A percentile compares a stretch with the other conserved stretches of the same genome.
phyloP scores from a whole-genome alignment of 2,329 filamentous ascomycete species.

The Triangularia setosa region DNA sequence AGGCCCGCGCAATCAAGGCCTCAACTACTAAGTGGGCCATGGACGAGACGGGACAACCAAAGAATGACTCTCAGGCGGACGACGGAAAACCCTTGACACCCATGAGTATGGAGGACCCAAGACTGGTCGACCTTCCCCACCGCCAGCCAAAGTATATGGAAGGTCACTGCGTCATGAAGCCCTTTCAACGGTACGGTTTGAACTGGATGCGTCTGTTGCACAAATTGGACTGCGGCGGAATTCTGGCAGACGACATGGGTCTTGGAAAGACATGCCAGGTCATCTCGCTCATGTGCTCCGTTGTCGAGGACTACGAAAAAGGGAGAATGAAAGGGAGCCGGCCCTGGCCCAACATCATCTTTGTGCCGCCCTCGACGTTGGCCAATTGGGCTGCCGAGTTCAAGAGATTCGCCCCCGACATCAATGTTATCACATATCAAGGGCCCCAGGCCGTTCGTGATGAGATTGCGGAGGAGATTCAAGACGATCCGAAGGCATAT shows the following conservation, averaged over 20 bases:
- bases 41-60: conserved; percentile 43
- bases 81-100: conserved; percentile 41
- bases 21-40: conserved; percentile 48
- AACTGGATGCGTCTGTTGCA: conserved; percentile 92
- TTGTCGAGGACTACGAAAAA: conserved; percentile 61
- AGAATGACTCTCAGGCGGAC: conserved; percentile 31
- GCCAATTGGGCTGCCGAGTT: conserved; percentile 97
- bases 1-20: conserved; percentile 56
- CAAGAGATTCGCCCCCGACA: conserved; percentile 72
- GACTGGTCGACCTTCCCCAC: conserved; percentile 42
- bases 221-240: conserved; percentile 74
- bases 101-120: conserved; percentile 33
- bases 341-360: conserved; percentile 72
- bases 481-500: conserved; percentile 62
- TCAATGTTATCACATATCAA: conserved; percentile 68
- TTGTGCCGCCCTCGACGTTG: conserved; percentile 89
- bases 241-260: conserved; percentile 96
- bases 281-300: conserved; percentile 82
- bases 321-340: conserved; percentile 31
- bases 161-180: conserved; percentile 73
- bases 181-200: conserved; percentile 89
- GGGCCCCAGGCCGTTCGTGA: conserved; percentile 65
- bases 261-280: conserved; percentile 96
- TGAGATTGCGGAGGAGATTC: conserved; percentile 61
- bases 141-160: conserved; percentile 75